Evolutionary conservation across 805 yeast species (phyloP).

Genomic region (Komagataella phaffii): DNA sequence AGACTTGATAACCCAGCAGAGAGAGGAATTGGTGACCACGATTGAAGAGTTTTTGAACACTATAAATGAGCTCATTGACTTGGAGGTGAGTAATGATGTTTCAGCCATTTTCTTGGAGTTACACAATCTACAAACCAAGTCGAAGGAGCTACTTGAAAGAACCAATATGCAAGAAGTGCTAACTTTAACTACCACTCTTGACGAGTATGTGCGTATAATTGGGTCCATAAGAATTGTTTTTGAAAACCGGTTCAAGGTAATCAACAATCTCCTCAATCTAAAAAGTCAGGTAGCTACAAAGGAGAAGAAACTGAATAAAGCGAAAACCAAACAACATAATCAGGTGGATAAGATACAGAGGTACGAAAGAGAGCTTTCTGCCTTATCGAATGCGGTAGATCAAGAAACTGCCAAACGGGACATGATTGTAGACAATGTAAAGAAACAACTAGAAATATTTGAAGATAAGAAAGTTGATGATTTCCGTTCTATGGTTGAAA

Average conservation of each 20-base stretch:
- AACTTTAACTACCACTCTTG: constrained; percentile 76
- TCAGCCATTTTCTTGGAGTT: constrained; percentile 56
- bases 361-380: constrained; percentile 45
- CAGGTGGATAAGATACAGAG: constrained; percentile 50
- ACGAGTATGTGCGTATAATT: constrained; percentile 71
- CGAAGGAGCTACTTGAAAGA: constrained; percentile 64
- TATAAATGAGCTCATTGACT: constrained; percentile 47
- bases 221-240: constrained; percentile 65
- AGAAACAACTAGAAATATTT: constrained; percentile 51
- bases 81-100: constrained; percentile 61
- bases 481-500: constrained; percentile 80
- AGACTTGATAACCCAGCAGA: constrained; percentile 60
- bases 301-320: constrained; percentile 28
- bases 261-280: constrained; percentile 30
- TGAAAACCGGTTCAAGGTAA: constrained; percentile 54
- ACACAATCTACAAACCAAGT: constrained; percentile 55
- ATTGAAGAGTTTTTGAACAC: constrained; percentile 48
- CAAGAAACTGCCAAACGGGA: constrained; percentile 47
- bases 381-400: constrained; percentile 37
- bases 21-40: constrained; percentile 58
- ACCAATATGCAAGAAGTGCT: constrained; percentile 75
- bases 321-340: constrained; percentile 26
- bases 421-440: constrained; percentile 52
- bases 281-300: constrained; percentile 29
- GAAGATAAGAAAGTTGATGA: constrained; percentile 70